These are phyloP conservation scores for Pecoramyces ruminantium DNA, from an alignment of 192 early-diverging fungal genomes.

Conservation along the genomic window DNA sequence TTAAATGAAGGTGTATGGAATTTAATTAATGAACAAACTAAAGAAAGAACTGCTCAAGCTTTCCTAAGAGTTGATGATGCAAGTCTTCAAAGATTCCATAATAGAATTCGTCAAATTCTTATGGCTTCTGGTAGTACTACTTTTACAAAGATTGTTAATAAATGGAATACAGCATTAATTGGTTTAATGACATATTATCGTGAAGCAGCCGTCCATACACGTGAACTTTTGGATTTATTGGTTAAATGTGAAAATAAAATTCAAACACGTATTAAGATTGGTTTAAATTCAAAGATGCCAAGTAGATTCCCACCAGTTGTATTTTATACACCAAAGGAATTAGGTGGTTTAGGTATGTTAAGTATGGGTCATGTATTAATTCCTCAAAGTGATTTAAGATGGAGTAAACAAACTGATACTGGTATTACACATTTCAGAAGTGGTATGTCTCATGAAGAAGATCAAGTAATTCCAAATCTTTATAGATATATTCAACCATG, in stretches of 20 bases:
- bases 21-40: conserved; percentile 87
- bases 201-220: conserved; percentile 93
- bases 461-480: conserved; percentile 91
- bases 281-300: conserved; percentile 98
- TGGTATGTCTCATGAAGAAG: conserved; percentile 95
- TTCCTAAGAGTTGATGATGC: conserved; percentile 93
- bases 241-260: conserved; percentile 99
- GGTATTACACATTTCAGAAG: conserved; percentile 96
- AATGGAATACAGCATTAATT: conserved; percentile 60
- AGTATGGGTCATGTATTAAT: conserved; percentile 98
- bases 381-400: conserved; percentile 88
- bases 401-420: conserved; percentile 91
- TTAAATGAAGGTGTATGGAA: conserved; percentile 83
- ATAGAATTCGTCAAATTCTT: conserved; percentile 90
- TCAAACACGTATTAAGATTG: conserved; percentile 97
- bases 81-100: conserved; percentile 78
- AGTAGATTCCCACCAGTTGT: conserved; percentile 90
- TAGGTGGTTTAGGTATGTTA: conserved; percentile 95
- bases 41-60: conserved; percentile 95
- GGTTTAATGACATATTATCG: conserved; percentile 97
- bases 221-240: conserved; percentile 87
- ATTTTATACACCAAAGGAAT: conserved; percentile 77
- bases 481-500: conserved; percentile 96
- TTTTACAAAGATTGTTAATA: conserved; percentile 97
- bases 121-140: conserved; percentile 96